These are phyloP conservation scores for Candida sphagnicola DNA, from an alignment of 805 yeast species.

Conservation along the genomic window DNA sequence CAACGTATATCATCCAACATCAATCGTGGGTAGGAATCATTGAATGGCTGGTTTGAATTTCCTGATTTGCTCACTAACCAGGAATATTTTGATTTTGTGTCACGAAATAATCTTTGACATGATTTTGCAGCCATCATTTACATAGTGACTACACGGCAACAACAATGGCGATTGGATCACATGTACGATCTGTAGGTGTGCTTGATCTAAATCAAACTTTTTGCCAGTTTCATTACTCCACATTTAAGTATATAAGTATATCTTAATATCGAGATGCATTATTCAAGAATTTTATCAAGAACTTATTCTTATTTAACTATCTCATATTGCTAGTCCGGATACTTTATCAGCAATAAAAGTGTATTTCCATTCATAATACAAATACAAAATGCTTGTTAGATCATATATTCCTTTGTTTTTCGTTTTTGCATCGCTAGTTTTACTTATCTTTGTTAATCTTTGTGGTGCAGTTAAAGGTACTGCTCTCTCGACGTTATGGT, in stretches of 20 bases:
- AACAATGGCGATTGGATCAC: background rate
- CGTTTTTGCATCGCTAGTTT: conserved; percentile 17
- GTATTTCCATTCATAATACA: no score
- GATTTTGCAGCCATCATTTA: background rate
- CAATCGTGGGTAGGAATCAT: background rate
- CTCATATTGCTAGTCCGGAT: no score
- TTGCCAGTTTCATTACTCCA: background rate
- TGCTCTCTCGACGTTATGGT: conserved; percentile 7
- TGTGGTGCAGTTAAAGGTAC: conserved; percentile 19
- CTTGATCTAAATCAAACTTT: background rate
- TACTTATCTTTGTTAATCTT: conserved; percentile 23
- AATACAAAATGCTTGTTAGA: conserved; percentile 14
- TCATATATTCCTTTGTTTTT: conserved; percentile 20
- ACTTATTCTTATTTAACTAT: no score
- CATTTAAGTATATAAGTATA: background rate
- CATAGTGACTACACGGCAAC: background rate
- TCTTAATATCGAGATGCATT: no score
- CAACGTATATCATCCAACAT: no score
- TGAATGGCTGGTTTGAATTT: background rate
- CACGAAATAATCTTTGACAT: background rate
- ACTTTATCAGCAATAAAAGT: no score
- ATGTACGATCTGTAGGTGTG: background rate
- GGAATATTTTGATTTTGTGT: background rate
- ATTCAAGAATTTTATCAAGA: no score
- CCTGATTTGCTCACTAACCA: background rate